Conservation (phyloP, 164 flowering plant genomes). For the Houttuynia cordata region DNA sequence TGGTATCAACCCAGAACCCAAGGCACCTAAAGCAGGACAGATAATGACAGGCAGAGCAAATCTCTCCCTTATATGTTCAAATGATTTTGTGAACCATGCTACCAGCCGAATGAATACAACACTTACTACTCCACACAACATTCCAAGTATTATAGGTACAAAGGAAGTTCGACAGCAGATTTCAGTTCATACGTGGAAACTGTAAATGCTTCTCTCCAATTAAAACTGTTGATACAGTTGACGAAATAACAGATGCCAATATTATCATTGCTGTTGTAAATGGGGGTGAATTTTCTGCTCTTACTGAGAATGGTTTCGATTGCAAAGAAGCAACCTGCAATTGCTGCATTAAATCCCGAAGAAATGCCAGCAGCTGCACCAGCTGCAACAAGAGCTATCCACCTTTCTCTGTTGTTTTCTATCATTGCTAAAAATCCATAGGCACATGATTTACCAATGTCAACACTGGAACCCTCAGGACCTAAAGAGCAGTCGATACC, state of each 20-base stretch:
- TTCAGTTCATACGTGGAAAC: too few species aligned
- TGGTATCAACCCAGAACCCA: too few species aligned
- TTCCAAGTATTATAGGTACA: too few species aligned
- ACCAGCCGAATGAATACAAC: too few species aligned
- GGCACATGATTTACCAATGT: too few species aligned
- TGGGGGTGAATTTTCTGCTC: conserved; percentile 97
- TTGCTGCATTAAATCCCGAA: conserved; percentile 97
- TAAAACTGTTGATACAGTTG: conserved; percentile 73
- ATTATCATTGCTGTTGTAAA: conserved; percentile 98
- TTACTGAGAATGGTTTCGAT: conserved; percentile 89
- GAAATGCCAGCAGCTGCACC: conserved; percentile 99
- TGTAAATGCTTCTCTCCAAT: conserved; percentile 89
- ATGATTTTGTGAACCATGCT: too few species aligned
- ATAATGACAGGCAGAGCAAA: too few species aligned
- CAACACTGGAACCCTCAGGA: conserved; percentile 99
- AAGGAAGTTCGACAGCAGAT: conserved; percentile 90
- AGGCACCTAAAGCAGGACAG: too few species aligned
- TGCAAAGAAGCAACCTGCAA: too few species aligned
- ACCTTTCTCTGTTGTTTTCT: conserved; percentile 94
- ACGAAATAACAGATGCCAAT: conserved; percentile 91
- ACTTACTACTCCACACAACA: too few species aligned
- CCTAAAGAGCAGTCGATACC: conserved; percentile 99
- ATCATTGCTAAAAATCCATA: conserved; percentile 76
- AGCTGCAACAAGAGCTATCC: conserved; percentile 92
- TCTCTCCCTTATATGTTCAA: too few species aligned